Evolutionary conservation across 2,329 filamentous ascomycete species (phyloP).

Genomic region (Pseudogymnoascus sp.): DNA sequence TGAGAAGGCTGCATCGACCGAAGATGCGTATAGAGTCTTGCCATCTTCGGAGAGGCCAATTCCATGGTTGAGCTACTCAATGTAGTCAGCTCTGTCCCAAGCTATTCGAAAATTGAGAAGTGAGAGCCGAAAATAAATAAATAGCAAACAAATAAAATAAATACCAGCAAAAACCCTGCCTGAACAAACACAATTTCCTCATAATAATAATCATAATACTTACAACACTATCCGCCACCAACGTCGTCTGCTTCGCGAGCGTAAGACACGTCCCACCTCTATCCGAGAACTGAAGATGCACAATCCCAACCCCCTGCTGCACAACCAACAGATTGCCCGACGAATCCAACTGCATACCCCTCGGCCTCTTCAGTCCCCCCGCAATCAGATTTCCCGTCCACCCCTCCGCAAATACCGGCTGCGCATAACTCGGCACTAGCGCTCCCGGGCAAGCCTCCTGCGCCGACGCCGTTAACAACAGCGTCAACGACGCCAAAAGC

Average conservation of each 20-base stretch:
- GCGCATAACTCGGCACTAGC: slow-evolving; percentile 15
- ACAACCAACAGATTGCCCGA: slow-evolving; percentile 25
- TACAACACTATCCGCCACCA: slow-evolving; percentile 17
- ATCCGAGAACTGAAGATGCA: slow-evolving; percentile 21
- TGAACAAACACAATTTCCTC: background rate
- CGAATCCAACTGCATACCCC: slow-evolving; percentile 26
- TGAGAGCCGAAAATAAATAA: background rate
- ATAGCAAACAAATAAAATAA: background rate
- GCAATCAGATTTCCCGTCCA: slow-evolving; percentile 24
- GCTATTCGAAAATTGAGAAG: background rate
- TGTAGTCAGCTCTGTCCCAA: slow-evolving; percentile 9
- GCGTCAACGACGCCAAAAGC: background rate
- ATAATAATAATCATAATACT: background rate
- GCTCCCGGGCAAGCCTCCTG: background rate
- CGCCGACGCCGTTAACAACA: background rate
- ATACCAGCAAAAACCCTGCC: background rate
- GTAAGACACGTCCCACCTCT: slow-evolving; percentile 19
- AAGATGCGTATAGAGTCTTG: slow-evolving; percentile 49
- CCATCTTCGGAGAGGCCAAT: slow-evolving; percentile 46
- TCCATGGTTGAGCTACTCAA: slow-evolving; percentile 45
- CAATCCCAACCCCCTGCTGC: slow-evolving; percentile 22
- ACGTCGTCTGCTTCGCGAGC: slow-evolving; percentile 16
- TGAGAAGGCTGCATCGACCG: slow-evolving; percentile 47
- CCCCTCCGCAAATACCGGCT: slow-evolving; percentile 20
- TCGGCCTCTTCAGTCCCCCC: slow-evolving; percentile 18